These are phyloP conservation scores for Populus hybrid DNA, from an alignment of 441 rosid genomes.

Conservation along the genomic window DNA sequence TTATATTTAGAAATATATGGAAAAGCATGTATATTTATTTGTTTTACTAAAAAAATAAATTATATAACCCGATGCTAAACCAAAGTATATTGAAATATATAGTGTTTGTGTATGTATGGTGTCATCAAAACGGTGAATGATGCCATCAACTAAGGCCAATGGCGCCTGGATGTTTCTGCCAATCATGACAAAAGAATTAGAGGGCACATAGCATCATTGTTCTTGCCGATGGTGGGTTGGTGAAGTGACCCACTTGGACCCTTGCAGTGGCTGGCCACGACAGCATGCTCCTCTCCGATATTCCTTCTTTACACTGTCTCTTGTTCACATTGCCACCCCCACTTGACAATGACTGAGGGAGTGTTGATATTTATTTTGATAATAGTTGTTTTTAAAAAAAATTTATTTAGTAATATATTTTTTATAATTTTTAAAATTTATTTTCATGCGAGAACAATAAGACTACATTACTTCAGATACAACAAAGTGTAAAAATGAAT, in stretches of 20 bases:
- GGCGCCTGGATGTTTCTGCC: neutral
- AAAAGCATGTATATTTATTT: too few species aligned
- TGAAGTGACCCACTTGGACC: conserved; percentile 22
- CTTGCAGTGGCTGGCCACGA: neutral
- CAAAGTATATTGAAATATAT: too few species aligned
- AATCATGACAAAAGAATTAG: neutral
- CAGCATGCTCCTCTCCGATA: neutral
- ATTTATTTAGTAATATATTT: too few species aligned
- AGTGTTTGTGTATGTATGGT: neutral
- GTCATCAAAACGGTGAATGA: neutral
- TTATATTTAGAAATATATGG: too few species aligned
- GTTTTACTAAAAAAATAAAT: too few species aligned
- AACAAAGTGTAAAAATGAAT: neutral
- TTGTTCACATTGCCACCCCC: neutral
- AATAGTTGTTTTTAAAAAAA: too few species aligned
- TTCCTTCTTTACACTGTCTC: neutral
- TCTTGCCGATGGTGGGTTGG: conserved; percentile 24
- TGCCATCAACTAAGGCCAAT: neutral
- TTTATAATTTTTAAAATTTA: too few species aligned
- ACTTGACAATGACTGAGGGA: neutral
- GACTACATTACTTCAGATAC: neutral
- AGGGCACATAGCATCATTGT: neutral
- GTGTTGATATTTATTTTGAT: too few species aligned
- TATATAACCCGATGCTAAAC: too few species aligned
- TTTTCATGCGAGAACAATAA: too few species aligned